These are phyloP conservation scores for Bipolaris sorokiniana DNA, from an alignment of 2,329 filamentous ascomycete genomes.

Conservation along the genomic window DNA sequence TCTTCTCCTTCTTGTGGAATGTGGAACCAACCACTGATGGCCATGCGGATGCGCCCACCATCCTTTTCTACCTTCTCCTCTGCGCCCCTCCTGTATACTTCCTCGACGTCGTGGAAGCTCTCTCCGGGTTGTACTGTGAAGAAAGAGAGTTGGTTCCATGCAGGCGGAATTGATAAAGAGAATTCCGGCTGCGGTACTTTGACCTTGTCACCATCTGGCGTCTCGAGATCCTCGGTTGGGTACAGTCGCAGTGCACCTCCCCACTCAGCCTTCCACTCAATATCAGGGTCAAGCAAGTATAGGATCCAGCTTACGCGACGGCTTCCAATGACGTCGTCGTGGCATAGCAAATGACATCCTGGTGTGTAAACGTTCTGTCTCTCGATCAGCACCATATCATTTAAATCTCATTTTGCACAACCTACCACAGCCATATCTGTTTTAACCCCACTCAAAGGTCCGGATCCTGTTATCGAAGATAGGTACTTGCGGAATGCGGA, in stretches of 20 bases:
- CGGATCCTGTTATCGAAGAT: conserved; percentile 82
- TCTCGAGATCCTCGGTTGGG: conserved; percentile 69
- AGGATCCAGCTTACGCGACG: conserved; percentile 95
- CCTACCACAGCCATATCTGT: conserved; percentile 93
- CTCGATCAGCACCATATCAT: conserved; percentile 18
- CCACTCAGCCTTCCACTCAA: conserved; percentile 88
- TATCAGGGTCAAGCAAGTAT: conserved; percentile 91
- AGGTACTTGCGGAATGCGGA: conserved; percentile 87
- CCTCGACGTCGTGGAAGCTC: conserved; percentile 98
- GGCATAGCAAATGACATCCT: conserved; percentile 92
- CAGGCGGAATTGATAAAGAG: conserved; percentile 83
- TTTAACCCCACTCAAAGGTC: conserved; percentile 87
- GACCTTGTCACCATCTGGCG: conserved; percentile 74
- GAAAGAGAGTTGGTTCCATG: conserved; percentile 97
- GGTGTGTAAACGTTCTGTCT: conserved; percentile 86
- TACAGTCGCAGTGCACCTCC: conserved; percentile 90
- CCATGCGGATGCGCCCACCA: conserved; percentile 86
- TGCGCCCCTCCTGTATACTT: conserved; percentile 78
- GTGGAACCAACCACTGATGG: conserved; percentile 98
- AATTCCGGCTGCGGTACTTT: conserved; percentile 81
- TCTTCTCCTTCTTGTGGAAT: conserved; percentile 95
- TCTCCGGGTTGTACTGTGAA: conserved; percentile 98
- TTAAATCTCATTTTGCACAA: conserved; percentile 2
- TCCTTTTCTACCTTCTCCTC: conserved; percentile 68
- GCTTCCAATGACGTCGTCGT: conserved; percentile 99